Base-by-base conservation (phyloP, 106 monocot genomes). In the Hemerocallis citrina region DNA sequence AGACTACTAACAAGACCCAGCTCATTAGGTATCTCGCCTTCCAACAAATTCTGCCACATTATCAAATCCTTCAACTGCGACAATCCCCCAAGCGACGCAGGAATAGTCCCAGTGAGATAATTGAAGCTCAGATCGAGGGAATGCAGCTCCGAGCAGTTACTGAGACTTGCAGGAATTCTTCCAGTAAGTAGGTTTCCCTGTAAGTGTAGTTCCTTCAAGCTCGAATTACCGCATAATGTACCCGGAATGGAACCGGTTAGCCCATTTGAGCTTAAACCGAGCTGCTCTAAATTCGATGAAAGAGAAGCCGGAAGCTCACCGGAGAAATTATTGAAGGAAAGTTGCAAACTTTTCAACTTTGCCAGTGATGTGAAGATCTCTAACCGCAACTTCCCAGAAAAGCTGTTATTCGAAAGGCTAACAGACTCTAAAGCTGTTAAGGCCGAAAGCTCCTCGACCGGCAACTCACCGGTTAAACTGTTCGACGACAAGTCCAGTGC, bases 91-190 rank as follows among this genome's bases (percentile, higher is more conserved):
- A 95, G 40, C 24, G 74, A 57, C 11, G 64, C 12, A 1, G 94
- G 89, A 3, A 95, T 83, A 16, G 61, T 27, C 9, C 93, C 93
- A 9, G 34, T 69, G 64, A 93, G 74, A 40, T 77, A 77, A 49
- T 93, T 93, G 69, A 93, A 79, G 80, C 93, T 93, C 34, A 93
- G 74, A 54, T 93, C 93, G 33, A 93, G 65, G 0, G 85, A 89
- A 4, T 80, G 73, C 22, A 93, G 62, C 28, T 28, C 58, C 12
- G 89, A 68, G 48, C 93, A 93, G 67, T 89, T 82, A 52, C 77
- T 68, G 7, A 93, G 62, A 0, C 75, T 60, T 6, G 63, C 47
- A 0, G 93, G 89, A 40, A 93, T 75, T 23, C 35, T 9, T 3
- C 85, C 89, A 36, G 70, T 38, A 66, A 93, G 72, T 29, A 65